Base-by-base conservation (phyloP, 1,139 yeast genomes). In the Protomyces gravidus region DNA sequence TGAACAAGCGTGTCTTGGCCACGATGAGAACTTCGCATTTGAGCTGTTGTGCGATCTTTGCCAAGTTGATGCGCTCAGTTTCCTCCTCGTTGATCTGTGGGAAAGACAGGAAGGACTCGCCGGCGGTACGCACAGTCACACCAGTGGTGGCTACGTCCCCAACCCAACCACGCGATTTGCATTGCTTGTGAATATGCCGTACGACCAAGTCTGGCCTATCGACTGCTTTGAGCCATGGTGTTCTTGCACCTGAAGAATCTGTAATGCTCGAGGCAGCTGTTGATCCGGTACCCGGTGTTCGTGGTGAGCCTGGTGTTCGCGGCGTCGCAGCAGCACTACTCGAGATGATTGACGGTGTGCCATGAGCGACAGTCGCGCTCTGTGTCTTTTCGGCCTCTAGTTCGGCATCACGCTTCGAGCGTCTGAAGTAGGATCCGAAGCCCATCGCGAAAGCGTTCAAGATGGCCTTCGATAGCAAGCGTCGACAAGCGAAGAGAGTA, bases 111-210 rank as follows among this genome's bases (percentile, higher is more conserved):
- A 23, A 46, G 4, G 27, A 23, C 36, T 28, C 50, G 36, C 26
- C 30, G 15, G 33, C 36, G 11, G 50, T n/a, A 5, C 36, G 27
- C 4, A 46, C 25, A 7, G 36, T 27, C 17, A 28, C 50, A 23
- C 33, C 50, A 7, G 50, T 26, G 3, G 9, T 13, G n/a, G 36
- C 2, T 9, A 11, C 36, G 17, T 46, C 36, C 5, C 36, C 21
- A 9, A 46, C 30, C 50, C 50, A 46, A 15, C 50, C 50, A n/a
- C 36, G 33, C 25, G 26, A 13, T 28, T 25, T 46, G 50, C 50
- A 46, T 27, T 46, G 50, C 36, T 46, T 46, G 50, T 46, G 36
- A 1, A 46, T 27, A 27, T 46, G 36, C 25, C 50, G 33, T 19
- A 46, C 33, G 11, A 46, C 36, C 25, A 46, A 27, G 26, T 46